These are phyloP conservation scores for Pythium pyrilobum DNA, from an alignment of 352 stramenopile genomes.

Conservation along the genomic window DNA sequence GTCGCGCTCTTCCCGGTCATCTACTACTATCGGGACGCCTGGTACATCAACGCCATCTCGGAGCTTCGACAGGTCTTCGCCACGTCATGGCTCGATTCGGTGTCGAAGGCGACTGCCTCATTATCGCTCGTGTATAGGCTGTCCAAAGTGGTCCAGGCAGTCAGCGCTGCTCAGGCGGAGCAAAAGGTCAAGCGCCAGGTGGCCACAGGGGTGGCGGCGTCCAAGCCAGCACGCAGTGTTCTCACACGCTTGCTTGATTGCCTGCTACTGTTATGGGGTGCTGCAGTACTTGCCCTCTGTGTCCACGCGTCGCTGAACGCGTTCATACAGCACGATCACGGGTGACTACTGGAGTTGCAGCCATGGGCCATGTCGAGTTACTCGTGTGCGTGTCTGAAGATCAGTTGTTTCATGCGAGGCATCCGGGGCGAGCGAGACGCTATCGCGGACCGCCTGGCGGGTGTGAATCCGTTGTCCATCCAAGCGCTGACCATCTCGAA, in stretches of 20 bases:
- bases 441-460: too few relatives aligned
- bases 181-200: too few relatives aligned
- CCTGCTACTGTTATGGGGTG: slow-evolving; percentile 5
- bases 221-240: too few relatives aligned
- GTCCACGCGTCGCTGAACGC: not conserved
- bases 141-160: not conserved
- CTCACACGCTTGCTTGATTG: not conserved
- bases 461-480: too few relatives aligned
- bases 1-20: not conserved
- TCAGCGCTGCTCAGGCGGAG: not conserved
- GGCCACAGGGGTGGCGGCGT: too few relatives aligned
- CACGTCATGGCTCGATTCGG: slow-evolving; percentile 11
- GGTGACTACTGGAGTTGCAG: slow-evolving; percentile 18
- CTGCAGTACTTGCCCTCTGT: slow-evolving; percentile 1
- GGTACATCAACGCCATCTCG: slow-evolving; percentile 5
- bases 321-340: not conserved
- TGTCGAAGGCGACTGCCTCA: slow-evolving; percentile 3
- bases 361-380: slow-evolving; percentile 7
- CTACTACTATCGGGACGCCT: slow-evolving; percentile 12
- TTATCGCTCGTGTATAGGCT: slow-evolving; percentile 1
- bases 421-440: not conserved
- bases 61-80: slow-evolving; percentile 11
- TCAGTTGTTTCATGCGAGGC: slow-evolving; percentile 14
- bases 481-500: too few relatives aligned
- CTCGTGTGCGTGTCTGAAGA: slow-evolving; percentile 12